A percentile compares a stretch with the other conserved stretches of the same genome.
These are phyloP conservation scores for Aureobasidium sp. DNA, from an alignment of 2,329 filamentous ascomycete genomes.

Conservation along the genomic window DNA sequence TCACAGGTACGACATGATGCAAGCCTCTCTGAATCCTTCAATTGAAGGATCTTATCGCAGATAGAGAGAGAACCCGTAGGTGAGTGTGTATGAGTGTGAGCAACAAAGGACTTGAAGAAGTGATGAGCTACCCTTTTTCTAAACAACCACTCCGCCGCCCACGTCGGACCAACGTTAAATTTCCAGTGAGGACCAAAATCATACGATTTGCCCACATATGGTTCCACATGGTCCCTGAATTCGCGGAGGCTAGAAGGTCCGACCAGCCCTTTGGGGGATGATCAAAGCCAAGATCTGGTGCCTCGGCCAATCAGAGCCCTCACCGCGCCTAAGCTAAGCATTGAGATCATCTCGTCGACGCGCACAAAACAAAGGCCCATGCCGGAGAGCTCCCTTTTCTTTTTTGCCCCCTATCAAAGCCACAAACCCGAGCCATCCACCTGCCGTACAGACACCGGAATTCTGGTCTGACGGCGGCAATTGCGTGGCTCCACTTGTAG, in stretches of 20 bases:
- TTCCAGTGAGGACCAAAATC: conserved; percentile 7
- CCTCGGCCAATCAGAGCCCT: neutral
- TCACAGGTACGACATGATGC: conserved; percentile 12
- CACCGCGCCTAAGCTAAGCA: neutral
- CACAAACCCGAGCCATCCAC: neutral
- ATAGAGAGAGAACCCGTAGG: conserved; percentile 1
- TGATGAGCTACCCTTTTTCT: neutral
- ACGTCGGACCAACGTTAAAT: conserved; percentile 5
- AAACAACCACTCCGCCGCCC: neutral
- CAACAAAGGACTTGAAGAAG: neutral
- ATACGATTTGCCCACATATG: neutral
- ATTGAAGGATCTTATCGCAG: neutral
- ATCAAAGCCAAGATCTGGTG: neutral
- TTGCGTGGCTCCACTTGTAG: neutral
- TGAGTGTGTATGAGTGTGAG: neutral
- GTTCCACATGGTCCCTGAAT: conserved; percentile 1
- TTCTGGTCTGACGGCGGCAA: conserved; percentile 2
- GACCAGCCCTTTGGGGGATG: neutral
- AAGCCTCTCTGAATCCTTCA: conserved; percentile 1
- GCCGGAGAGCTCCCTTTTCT: neutral
- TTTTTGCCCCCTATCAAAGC: neutral
- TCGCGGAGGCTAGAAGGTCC: conserved; percentile 1
- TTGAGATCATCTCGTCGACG: neutral
- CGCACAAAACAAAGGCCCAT: neutral
- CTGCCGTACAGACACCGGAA: neutral